Evolutionary conservation across 2,329 filamentous ascomycete species (phyloP).

Genomic region (Ceratocystis harringtonii): DNA sequence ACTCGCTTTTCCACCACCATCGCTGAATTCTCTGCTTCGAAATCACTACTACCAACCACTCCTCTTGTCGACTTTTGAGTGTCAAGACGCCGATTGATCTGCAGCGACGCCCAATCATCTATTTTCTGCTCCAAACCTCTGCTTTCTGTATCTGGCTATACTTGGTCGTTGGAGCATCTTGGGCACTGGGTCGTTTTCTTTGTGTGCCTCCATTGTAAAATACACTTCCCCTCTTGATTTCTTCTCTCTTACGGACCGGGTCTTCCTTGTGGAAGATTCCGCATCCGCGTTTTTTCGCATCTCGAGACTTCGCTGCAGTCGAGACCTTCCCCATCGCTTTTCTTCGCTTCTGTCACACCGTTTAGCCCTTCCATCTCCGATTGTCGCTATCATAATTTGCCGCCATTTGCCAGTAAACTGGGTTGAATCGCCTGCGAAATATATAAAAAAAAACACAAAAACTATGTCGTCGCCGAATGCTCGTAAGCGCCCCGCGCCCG

Average conservation of each 20-base stretch:
- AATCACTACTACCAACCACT: neutral
- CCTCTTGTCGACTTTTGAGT: neutral
- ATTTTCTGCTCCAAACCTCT: neutral
- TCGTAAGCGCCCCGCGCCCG: slow-evolving; percentile 16
- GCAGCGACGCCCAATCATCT: neutral
- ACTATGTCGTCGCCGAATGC: slow-evolving; percentile 15
- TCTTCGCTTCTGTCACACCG: neutral
- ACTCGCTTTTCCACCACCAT: neutral
- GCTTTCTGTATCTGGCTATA: neutral
- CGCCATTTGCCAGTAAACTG: neutral
- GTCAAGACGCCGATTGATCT: slow-evolving; percentile 12
- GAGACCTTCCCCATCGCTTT: neutral
- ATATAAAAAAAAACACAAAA: neutral
- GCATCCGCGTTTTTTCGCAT: slow-evolving; percentile 6
- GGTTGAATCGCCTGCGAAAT: neutral
- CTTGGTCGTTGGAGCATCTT: neutral
- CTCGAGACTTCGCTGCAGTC: neutral
- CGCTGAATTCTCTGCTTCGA: neutral
- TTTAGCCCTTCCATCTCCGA: neutral
- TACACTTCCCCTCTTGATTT: neutral
- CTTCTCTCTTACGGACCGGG: slow-evolving; percentile 10
- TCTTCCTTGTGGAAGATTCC: slow-evolving; percentile 16
- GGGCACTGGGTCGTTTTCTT: neutral
- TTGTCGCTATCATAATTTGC: neutral
- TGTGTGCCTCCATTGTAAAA: neutral